Evolutionary conservation across 345 rosid species (phyloP).

Genomic region (Euclidium syriacum): DNA sequence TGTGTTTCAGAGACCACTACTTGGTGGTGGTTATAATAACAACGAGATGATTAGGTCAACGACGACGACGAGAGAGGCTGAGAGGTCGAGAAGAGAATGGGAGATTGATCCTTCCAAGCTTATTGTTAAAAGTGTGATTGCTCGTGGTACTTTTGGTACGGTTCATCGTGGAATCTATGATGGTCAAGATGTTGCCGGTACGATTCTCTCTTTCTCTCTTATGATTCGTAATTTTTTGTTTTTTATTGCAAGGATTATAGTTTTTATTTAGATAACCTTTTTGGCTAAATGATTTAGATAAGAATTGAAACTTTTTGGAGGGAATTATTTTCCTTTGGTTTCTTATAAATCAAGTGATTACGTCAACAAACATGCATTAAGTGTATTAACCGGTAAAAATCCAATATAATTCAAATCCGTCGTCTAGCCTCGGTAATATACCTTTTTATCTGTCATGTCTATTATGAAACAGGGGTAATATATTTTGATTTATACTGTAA

Average conservation of each 20-base stretch:
- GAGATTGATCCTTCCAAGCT: conserved; percentile 98
- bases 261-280: not conserved
- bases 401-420: too few species aligned
- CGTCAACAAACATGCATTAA: not conserved
- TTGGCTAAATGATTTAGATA: not conserved
- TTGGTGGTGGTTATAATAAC: conserved; percentile 10
- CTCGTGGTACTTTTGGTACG: conserved; percentile 92
- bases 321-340: not conserved
- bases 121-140: conserved; percentile 66
- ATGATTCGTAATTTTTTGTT: not conserved
- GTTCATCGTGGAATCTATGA: conserved; percentile 95
- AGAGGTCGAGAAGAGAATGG: conserved; percentile 75
- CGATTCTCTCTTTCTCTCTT: conserved; percentile 5
- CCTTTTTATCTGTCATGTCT: too few species aligned
- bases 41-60: not conserved
- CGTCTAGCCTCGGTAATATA: too few species aligned
- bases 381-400: too few species aligned
- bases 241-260: not conserved
- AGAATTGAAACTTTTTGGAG: not conserved
- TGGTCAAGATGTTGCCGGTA: conserved; percentile 94
- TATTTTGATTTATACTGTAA: too few species aligned
- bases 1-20: conserved; percentile 26
- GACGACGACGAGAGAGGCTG: conserved; percentile 1
- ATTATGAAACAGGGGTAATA: too few species aligned
- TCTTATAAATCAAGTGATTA: conserved; percentile 1